These are phyloP conservation scores for Alternaria postmessia DNA, from an alignment of 2,329 filamentous ascomycete genomes.

Conservation along the genomic window DNA sequence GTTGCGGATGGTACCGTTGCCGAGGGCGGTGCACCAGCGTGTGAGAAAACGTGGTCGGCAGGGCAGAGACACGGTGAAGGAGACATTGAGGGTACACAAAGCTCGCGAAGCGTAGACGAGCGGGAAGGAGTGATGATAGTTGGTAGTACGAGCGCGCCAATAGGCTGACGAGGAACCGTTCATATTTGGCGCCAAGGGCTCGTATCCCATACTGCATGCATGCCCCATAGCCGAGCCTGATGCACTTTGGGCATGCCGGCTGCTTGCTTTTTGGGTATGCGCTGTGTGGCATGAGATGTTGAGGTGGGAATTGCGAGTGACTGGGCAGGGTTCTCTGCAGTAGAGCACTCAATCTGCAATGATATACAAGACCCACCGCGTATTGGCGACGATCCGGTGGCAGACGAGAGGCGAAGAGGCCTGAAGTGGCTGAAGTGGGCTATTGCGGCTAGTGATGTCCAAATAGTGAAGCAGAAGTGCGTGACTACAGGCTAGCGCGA, in stretches of 20 bases:
- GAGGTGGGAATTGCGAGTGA: conserved; percentile 10
- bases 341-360: background rate
- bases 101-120: conserved; percentile 31
- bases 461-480: background rate
- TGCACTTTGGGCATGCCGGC: conserved; percentile 22
- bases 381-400: background rate
- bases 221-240: conserved; percentile 29
- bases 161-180: conserved; percentile 31
- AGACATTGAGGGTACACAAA: conserved; percentile 30
- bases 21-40: conserved; percentile 22
- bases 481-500: background rate
- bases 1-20: conserved; percentile 36
- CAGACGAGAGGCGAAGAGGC: background rate
- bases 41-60: conserved; percentile 42
- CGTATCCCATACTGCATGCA: conserved; percentile 31
- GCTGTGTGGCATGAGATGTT: conserved; percentile 19
- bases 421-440: conserved; percentile 2
- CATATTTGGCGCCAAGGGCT: conserved; percentile 29
- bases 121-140: conserved; percentile 28
- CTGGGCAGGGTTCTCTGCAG: conserved; percentile 8
- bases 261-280: conserved; percentile 26
- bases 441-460: background rate
- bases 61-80: conserved; percentile 27
- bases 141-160: conserved; percentile 37
- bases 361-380: background rate